Evolutionary conservation across 306 rosid species (phyloP).

Genomic region (Pyrus betulifolia): DNA sequence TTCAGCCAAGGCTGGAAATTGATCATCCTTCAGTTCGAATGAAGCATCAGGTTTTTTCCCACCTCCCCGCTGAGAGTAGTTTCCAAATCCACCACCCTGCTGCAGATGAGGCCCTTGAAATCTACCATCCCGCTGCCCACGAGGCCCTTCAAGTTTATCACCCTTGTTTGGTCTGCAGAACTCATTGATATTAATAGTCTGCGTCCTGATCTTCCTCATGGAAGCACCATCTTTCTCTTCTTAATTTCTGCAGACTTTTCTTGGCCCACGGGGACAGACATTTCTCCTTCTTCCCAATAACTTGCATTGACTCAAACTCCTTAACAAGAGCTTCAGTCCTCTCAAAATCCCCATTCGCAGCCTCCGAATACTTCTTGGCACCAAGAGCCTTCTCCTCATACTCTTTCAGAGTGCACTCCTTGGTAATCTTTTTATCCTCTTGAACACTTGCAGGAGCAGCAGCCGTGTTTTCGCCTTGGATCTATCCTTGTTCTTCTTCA

Average conservation of each 20-base stretch:
- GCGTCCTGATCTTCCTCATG: not conserved
- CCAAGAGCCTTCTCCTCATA: not conserved
- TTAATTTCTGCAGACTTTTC: not conserved
- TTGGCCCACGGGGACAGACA: not conserved
- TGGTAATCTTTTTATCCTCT: not conserved
- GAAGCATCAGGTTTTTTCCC: not conserved
- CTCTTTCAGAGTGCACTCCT: not conserved
- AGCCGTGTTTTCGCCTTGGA: not conserved
- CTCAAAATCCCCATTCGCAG: not conserved
- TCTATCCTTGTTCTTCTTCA: not conserved
- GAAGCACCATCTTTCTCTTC: not conserved
- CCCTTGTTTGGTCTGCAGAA: not conserved
- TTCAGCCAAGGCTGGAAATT: not conserved
- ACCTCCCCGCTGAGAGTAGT: not conserved
- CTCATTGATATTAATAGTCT: not conserved
- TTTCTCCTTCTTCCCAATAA: not conserved
- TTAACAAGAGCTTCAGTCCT: not conserved
- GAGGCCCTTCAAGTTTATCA: not conserved
- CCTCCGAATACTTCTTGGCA: not conserved
- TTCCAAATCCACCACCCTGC: not conserved
- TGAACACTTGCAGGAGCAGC: not conserved
- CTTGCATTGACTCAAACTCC: not conserved
- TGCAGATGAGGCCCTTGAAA: not conserved
- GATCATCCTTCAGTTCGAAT: not conserved
- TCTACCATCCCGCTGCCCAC: not conserved